These are phyloP conservation scores for Barbarea vulgaris DNA, from an alignment of 345 rosid species.

Conservation along the genomic window DNA sequence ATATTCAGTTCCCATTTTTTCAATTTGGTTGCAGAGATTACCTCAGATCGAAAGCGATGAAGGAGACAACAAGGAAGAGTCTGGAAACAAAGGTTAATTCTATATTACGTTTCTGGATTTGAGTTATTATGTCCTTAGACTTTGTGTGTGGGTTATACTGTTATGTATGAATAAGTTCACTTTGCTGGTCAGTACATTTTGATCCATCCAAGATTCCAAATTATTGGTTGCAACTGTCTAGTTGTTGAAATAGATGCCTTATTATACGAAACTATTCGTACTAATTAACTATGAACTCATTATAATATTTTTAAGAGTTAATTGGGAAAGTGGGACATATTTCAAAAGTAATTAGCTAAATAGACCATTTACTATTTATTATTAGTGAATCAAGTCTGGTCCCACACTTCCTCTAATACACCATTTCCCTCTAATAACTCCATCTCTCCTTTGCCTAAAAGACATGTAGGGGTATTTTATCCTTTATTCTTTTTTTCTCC, in stretches of 20 bases:
- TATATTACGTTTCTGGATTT: not conserved
- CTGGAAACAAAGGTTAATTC: conserved; percentile 7
- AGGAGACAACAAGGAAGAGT: conserved; percentile 9
- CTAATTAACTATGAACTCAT: not conserved
- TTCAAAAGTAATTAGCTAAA: too few relatives aligned
- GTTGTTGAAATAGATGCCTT: not conserved
- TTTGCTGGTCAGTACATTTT: not conserved
- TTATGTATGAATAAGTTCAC: not conserved
- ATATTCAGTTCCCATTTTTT: not conserved
- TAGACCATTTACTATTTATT: too few relatives aligned
- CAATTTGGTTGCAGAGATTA: conserved; percentile 44
- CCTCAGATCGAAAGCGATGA: conserved; percentile 48
- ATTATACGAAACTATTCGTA: not conserved
- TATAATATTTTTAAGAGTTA: too few relatives aligned
- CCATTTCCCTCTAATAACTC: too few relatives aligned
- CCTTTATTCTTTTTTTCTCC: too few relatives aligned
- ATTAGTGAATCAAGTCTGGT: too few relatives aligned
- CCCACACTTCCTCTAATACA: too few relatives aligned
- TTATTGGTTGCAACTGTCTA: not conserved
- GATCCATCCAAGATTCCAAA: not conserved
- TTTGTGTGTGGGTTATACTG: too few relatives aligned
- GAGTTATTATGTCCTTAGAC: not conserved
- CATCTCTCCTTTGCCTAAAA: too few relatives aligned
- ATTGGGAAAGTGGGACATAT: too few relatives aligned
- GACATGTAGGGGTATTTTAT: too few relatives aligned